Conservation (phyloP, 2,329 filamentous ascomycete species). For the Ceratocystiopsis minuta region DNA sequence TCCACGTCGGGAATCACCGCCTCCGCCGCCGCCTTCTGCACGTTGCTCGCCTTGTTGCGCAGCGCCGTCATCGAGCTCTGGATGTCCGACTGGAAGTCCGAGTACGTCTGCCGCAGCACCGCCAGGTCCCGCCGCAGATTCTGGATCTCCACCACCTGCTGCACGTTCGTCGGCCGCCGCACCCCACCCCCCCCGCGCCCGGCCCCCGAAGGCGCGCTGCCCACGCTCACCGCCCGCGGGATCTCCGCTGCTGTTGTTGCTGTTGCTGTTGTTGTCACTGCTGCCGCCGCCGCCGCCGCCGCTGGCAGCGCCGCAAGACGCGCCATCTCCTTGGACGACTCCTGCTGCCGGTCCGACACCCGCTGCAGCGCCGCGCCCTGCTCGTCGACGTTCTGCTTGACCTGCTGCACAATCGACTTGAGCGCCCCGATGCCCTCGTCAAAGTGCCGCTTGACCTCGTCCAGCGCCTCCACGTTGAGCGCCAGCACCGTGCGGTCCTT, state of each 20-base stretch:
- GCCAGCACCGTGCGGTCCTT: constrained; percentile 93
- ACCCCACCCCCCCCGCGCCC: constrained; percentile 11
- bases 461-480: constrained; percentile 77
- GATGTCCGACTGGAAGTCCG: constrained; percentile 75
- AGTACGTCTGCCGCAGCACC: constrained; percentile 81
- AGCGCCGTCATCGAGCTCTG: constrained; percentile 73
- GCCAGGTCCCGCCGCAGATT: constrained; percentile 74
- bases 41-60: constrained; percentile 59
- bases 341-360: constrained; percentile 79
- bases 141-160: constrained; percentile 62
- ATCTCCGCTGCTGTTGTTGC: constrained; percentile 20
- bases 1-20: constrained; percentile 53
- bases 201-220: constrained; percentile 10
- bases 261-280: too few relatives aligned
- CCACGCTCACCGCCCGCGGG: constrained; percentile 22
- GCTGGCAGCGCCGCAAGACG: constrained; percentile 27
- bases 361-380: constrained; percentile 68
- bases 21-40: constrained; percentile 60
- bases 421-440: constrained; percentile 77
- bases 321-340: constrained; percentile 75
- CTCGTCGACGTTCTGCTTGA: constrained; percentile 68
- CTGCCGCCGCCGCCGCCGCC: background rate
- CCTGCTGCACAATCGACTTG: constrained; percentile 65
- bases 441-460: constrained; percentile 92
- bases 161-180: constrained; percentile 16